phyloP scores from a whole-genome alignment of 495 filamentous ascomycete genomes.

The Talaromyces wortmannii region DNA sequence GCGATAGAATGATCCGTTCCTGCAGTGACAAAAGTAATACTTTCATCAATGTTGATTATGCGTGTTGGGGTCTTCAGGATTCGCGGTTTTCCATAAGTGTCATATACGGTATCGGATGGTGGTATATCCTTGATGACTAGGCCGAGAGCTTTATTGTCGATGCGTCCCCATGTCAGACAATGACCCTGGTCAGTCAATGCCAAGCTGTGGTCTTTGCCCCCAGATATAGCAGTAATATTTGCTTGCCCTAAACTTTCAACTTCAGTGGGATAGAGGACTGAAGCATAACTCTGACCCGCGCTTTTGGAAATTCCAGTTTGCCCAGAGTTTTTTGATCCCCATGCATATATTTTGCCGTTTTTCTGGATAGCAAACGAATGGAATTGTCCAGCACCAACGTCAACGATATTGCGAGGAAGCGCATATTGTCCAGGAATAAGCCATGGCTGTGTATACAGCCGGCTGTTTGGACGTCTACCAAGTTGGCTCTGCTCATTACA shows the following conservation, averaged over 20 bases:
- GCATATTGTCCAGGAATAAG: constrained; percentile 54
- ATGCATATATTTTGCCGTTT: not conserved
- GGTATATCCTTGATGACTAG: not conserved
- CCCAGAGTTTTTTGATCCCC: not conserved
- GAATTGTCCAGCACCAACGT: constrained; percentile 46
- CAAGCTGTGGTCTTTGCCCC: constrained; percentile 54
- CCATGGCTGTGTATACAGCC: constrained; percentile 46
- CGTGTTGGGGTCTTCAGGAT: not conserved
- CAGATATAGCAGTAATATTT: constrained; percentile 7
- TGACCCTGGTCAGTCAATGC: constrained; percentile 45
- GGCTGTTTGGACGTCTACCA: constrained; percentile 57
- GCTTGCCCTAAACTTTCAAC: not conserved
- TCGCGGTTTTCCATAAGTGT: not conserved
- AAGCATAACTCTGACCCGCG: not conserved
- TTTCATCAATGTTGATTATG: not conserved
- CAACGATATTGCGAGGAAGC: constrained; percentile 45
- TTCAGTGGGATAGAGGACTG: not conserved
- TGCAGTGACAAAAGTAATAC: constrained; percentile 22
- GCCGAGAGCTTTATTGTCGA: not conserved
- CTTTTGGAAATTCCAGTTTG: not conserved
- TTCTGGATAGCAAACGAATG: not conserved
- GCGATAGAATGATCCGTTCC: constrained; percentile 56
- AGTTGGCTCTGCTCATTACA: constrained; percentile 67
- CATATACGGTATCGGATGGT: not conserved
- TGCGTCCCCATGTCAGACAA: constrained; percentile 52